A percentile compares a stretch with the other conserved stretches of the same genome.
Evolutionary conservation across 1,284 basidiomycete species (phyloP).

Genomic region (Pseudozyma tsukubaensis): DNA sequence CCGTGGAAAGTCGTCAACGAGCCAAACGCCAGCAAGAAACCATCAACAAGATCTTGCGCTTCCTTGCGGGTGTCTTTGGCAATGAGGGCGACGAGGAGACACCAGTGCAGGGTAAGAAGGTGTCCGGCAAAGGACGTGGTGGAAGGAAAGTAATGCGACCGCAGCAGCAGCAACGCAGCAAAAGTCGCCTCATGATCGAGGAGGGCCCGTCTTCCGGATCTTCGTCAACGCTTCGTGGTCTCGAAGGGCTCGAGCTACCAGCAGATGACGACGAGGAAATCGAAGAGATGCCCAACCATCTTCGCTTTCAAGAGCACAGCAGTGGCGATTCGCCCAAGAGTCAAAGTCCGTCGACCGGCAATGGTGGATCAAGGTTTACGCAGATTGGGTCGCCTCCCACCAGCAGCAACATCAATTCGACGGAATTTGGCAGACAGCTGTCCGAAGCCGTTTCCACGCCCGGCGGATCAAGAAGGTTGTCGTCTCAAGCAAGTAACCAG

Average conservation of each 20-base stretch:
- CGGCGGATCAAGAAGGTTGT: slow-evolving; percentile 45
- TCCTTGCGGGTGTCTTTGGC: slow-evolving; percentile 92
- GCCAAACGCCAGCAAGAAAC: slow-evolving; percentile 94
- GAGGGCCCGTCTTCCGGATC: slow-evolving; percentile 25
- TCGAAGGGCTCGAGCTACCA: slow-evolving; percentile 39
- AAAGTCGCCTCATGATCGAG: slow-evolving; percentile 50
- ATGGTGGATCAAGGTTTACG: slow-evolving; percentile 37
- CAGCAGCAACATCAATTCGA: slow-evolving; percentile 9
- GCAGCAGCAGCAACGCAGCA: slow-evolving; percentile 39
- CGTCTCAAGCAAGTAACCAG: slow-evolving; percentile 53
- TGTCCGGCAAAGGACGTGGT: slow-evolving; percentile 35
- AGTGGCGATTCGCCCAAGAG: slow-evolving; percentile 39
- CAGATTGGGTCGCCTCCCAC: slow-evolving; percentile 45
- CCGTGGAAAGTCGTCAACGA: slow-evolving; percentile 80
- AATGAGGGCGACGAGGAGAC: slow-evolving; percentile 69
- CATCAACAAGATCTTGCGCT: slow-evolving; percentile 94
- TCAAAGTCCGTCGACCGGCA: slow-evolving; percentile 16
- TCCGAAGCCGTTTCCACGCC: slow-evolving; percentile 49
- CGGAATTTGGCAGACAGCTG: slow-evolving; percentile 34
- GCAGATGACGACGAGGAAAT: slow-evolving; percentile 49
- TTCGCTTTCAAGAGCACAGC: slow-evolving; percentile 47
- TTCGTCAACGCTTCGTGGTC: slow-evolving; percentile 7
- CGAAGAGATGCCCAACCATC: slow-evolving; percentile 49
- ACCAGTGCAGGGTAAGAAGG: slow-evolving; percentile 29
- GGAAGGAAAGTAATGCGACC: slow-evolving; percentile 64